Base-by-base conservation (phyloP, 441 rosid genomes). In the Erodium moschatum region DNA sequence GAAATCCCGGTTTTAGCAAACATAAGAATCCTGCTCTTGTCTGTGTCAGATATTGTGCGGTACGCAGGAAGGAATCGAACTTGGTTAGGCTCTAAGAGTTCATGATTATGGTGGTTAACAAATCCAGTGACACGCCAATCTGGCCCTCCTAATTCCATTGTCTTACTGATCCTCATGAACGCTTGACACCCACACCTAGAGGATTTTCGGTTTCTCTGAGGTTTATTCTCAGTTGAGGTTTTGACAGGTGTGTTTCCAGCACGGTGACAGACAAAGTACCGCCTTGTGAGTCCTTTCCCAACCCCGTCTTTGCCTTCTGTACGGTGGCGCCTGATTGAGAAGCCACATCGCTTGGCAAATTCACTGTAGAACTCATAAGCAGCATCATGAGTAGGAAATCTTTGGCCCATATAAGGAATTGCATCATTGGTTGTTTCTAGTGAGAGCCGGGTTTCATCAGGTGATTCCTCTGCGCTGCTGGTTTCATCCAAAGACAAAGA, bases 111-210 rank as follows among this genome's bases (percentile, higher is more conserved):
- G 77, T 89, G 92, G 79, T 91, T 86, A 65, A 81, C 81, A 66
- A 93, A 93, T 58, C 98, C 98, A 0, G 98, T 88, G 64, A 91
- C 89, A 31, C 91, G 98, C 98, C 98, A 93, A 75, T 93, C 98
- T 1, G 80, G 79, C 61, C 81, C 73, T 69, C 96, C 97, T 72
- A 88, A 73, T 71, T 90, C 96, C 1, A 86, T 78, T 6, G 79
- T 66, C 82, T 91, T 93, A 81, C 95, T 93, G 71, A 88, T 93
- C 75, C 95, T 80, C 81, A 93, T 73, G 77, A 85, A 93, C 0
- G 97, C 97, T 75, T 86, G 97, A 79, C 98, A 93, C 56, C 98
- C 97, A 61, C 98, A 93, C 9, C 98, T 84, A 5, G 91, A 93
- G 10, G 97, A 93, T 74, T 89, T 90, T 70, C 96, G 75, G 69